Conservation (phyloP, 352 stramenopile species). For the Globisporangium radiosum region DNA sequence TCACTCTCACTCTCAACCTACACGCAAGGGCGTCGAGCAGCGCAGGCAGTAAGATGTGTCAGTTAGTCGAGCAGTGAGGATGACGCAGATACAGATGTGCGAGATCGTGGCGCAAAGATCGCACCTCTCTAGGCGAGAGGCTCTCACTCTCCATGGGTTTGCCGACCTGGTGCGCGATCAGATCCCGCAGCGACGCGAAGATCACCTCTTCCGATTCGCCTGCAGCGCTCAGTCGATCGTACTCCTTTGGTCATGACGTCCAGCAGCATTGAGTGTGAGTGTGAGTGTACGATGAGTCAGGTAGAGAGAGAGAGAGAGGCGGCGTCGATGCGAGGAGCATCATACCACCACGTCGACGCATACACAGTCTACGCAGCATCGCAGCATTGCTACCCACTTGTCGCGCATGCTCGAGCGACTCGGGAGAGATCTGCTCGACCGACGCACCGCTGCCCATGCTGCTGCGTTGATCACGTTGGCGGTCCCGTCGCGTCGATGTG, state of each 20-base stretch:
- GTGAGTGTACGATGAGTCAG: neutral
- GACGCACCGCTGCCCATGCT: constrained; percentile 11
- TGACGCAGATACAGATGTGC: no score
- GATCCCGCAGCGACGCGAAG: constrained; percentile 29
- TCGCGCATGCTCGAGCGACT: constrained; percentile 6
- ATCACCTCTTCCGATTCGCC: constrained; percentile 37
- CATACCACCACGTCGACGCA: neutral
- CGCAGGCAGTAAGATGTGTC: no score
- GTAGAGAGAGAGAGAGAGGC: no score
- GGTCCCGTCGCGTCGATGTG: no score
- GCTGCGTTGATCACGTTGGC: no score
- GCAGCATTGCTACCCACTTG: constrained; percentile 1
- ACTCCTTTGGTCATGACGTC: constrained; percentile 17
- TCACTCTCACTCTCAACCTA: neutral
- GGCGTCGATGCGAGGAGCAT: neutral
- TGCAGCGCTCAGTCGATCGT: constrained; percentile 22
- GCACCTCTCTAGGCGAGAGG: constrained; percentile 3
- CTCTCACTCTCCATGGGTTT: constrained; percentile 4
- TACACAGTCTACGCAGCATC: neutral
- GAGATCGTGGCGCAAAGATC: neutral
- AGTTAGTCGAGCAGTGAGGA: no score
- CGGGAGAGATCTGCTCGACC: constrained; percentile 4
- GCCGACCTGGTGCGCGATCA: constrained; percentile 19
- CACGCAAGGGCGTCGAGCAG: no score
- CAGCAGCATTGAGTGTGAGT: neutral